Evolutionary conservation across 257 asterid species (phyloP), one percentile per base, ranked within the genome.

Genomic region (Knoxia roxburghii): DNA sequence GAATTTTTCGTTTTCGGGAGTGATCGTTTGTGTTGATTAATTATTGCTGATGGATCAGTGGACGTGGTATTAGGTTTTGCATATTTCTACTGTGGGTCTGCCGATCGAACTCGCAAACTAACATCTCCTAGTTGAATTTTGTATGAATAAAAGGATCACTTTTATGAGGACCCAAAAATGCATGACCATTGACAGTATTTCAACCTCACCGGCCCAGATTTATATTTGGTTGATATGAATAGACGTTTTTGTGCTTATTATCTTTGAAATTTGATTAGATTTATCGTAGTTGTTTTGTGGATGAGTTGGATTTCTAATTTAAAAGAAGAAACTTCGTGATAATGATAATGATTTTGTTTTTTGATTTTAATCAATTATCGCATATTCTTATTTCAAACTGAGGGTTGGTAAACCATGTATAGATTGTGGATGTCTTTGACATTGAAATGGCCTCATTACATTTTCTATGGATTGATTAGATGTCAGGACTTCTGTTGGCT

Each of bases 11-110:
- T 55, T 41, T 56, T 30, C 18, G 56, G 41, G 41, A 24, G 35
- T 39, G 6, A n/a, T 40, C 29, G 39, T 27, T 7, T 27, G 35
- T 29, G 21, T n/a, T 27, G 15, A 8, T 60, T 20, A 24, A 18
- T 11, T 9, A 14, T 61, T 61, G 64, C 37, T 52, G 68, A 45
- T 51, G 37, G 56, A 49, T 61, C 29, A 23, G 40, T 61, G 37
- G 29, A 49, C 51, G 10, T 29, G 48, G 20, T 14, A 39, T 70
- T 61, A 24, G 12, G 37, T 17, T 57, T 30, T 35, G 18, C 51
- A 65, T 71, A 27, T 33, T 5, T 40, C 39, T 45, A 12, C 20
- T 53, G 21, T 14, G 20, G 6, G 65, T 43, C 20, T 61, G 49
- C 2, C 1, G 18, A n/a, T n/a, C n/a, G n/a, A n/a, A n/a, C n/a